Conservation (phyloP, 148 eudicot genomes). For the Amaranthus hypochondriacus region DNA sequence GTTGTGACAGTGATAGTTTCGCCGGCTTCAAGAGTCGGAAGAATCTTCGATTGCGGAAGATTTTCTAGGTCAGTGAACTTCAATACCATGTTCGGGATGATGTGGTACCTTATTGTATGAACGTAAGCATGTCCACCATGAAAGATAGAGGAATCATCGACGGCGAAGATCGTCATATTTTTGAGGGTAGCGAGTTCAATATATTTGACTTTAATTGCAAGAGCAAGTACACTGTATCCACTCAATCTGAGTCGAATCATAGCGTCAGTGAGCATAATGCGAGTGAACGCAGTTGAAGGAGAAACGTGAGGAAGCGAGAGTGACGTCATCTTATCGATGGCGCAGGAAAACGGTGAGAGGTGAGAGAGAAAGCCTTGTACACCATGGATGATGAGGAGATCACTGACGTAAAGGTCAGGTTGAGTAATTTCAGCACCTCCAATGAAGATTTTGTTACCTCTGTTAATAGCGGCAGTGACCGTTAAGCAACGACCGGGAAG, state of each 20-base stretch:
- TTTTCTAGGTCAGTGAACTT: constrained; percentile 49
- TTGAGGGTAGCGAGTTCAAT: constrained; percentile 34
- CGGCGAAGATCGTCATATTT: constrained; percentile 46
- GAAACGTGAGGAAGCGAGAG: constrained; percentile 37
- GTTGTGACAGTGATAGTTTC: constrained; percentile 53
- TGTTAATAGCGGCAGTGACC: constrained; percentile 31
- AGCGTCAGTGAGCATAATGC: constrained; percentile 53
- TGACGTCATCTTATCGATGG: constrained; percentile 46
- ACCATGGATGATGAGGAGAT: constrained; percentile 52
- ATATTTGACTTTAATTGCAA: constrained; percentile 44
- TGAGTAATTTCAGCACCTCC: constrained; percentile 55
- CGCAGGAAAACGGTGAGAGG: constrained; percentile 66
- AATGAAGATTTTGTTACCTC: constrained; percentile 38
- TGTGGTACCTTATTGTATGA: constrained; percentile 50
- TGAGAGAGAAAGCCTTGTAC: constrained; percentile 65
- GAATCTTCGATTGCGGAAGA: constrained; percentile 36
- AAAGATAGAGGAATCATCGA: constrained; percentile 45
- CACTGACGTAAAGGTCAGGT: constrained; percentile 42
- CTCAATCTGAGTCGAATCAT: constrained; percentile 41
- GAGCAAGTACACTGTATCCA: constrained; percentile 48
- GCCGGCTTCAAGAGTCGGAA: constrained; percentile 54
- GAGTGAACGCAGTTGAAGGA: constrained; percentile 31
- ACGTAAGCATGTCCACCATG: constrained; percentile 48
- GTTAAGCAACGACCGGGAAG: constrained; percentile 64
- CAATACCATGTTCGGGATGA: constrained; percentile 56